phyloP scores from a whole-genome alignment of 768 basidiomycete genomes.

The Trametes sanguinea region DNA sequence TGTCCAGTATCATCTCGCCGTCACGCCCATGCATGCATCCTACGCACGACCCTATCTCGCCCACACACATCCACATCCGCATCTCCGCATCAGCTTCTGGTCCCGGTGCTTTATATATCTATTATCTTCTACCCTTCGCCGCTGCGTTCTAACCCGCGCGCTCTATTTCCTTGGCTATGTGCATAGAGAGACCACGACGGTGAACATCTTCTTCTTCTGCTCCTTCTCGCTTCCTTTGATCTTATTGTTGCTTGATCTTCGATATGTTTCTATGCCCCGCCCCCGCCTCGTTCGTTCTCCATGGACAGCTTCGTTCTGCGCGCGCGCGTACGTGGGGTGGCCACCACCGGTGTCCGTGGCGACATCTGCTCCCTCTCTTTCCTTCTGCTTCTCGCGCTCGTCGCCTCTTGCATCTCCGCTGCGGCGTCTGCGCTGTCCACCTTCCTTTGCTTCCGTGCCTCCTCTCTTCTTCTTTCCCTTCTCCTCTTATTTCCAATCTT shows the following conservation, averaged over 20 bases:
- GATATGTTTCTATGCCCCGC: background rate
- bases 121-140: conserved; percentile 4
- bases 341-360: too few relatives aligned
- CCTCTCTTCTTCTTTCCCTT: too few relatives aligned
- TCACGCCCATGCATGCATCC: background rate
- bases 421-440: too few relatives aligned
- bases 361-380: too few relatives aligned
- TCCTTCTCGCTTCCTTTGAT: conserved; percentile 34
- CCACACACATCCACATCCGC: background rate
- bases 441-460: too few relatives aligned
- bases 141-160: conserved; percentile 16
- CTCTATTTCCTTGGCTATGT: conserved; percentile 24
- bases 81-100: background rate
- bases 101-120: conserved; percentile 21
- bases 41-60: background rate
- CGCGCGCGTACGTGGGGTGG: background rate
- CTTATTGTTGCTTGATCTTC: background rate
- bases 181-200: conserved; percentile 21
- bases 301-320: background rate
- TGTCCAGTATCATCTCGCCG: background rate
- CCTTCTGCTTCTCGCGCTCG: too few relatives aligned
- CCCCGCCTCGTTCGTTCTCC: background rate
- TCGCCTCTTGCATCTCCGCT: too few relatives aligned
- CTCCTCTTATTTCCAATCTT: too few relatives aligned
- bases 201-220: conserved; percentile 25